Evolutionary conservation across 1,139 yeast species (phyloP), one percentile per base, ranked within the genome.

Genomic region (Pneumocystis murina): DNA sequence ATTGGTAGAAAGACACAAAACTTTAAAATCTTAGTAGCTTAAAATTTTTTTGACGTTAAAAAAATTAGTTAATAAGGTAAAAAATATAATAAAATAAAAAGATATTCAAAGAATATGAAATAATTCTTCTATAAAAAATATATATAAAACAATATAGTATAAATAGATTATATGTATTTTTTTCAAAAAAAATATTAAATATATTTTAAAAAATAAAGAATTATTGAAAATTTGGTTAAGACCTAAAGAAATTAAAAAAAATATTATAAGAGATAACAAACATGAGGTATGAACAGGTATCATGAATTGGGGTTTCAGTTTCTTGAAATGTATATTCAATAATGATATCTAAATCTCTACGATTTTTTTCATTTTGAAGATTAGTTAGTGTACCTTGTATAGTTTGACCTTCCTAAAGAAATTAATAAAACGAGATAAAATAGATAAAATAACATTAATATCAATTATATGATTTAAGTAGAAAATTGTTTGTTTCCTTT

Each of bases 401-500:
- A 54, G 74, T 72, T 71, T 92, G 98, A 65, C 92, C 96, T 69
- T 81, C 79, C 72, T 64, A 54, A 17, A 40, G 16, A 16, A 35
- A 36, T 17, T 48, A 1, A 28, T 28, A 28, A 28, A 48, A 24
- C 8, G 28, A 48, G 7, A 48, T n/a, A 24, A 7, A 4, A 24
- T 10, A 48, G 12, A 24, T 48, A 48, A 24, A 48, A 48, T 16
- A 3, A 48, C 55, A 48, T 48, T 12, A 24, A 48, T 30, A 12
- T 28, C 7, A 48, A 48, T 48, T 1, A 87, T 95, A 71, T 88
- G 89, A 71, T 64, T 64, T 74, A 92, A 81, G 76, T 92, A 94
- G 76, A 94, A 90, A 1, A 92, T 95, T 24, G 97, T 87, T 77
- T 92, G 98, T 75, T 92, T 94, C 99, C 99, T 94, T 71, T 78